Evolutionary conservation across 345 rosid genomes (phyloP).

Genomic region (Aethionema arabicum): DNA sequence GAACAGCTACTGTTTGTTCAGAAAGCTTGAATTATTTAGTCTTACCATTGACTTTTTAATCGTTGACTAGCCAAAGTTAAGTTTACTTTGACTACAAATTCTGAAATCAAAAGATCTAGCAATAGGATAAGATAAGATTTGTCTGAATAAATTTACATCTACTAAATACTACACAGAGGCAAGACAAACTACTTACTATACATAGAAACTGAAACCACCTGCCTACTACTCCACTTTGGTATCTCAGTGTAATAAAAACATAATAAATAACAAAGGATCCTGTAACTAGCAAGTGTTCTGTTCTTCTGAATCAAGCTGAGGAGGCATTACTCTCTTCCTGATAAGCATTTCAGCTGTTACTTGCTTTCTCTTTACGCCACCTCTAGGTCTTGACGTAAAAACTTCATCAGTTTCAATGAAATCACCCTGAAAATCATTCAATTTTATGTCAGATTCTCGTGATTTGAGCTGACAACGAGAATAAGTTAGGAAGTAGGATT

Average conservation of each 20-base stretch:
- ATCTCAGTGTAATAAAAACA: not conserved
- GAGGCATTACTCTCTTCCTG: conserved; percentile 61
- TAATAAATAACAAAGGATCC: not conserved
- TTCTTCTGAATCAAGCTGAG: conserved; percentile 30
- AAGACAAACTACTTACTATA: conserved; percentile 10
- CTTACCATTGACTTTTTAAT: not conserved
- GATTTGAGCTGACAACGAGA: not conserved
- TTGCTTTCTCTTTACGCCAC: conserved; percentile 68
- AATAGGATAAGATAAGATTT: no score
- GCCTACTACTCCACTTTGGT: not conserved
- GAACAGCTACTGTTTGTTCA: not conserved
- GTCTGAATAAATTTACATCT: not conserved
- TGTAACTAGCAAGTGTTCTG: conserved; percentile 11
- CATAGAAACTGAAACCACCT: not conserved
- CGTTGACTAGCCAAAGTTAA: not conserved
- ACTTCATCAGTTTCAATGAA: conserved; percentile 63
- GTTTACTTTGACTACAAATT: not conserved
- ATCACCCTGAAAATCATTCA: conserved; percentile 57
- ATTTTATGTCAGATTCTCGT: not conserved
- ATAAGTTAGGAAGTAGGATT: not conserved
- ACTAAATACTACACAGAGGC: not conserved
- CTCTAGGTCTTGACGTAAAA: conserved; percentile 71
- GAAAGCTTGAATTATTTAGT: not conserved
- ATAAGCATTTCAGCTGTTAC: conserved; percentile 55
- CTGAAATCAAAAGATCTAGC: no score